Base-by-base conservation (phyloP, 805 yeast genomes). In the Cyberlindnera subsufficiens region DNA sequence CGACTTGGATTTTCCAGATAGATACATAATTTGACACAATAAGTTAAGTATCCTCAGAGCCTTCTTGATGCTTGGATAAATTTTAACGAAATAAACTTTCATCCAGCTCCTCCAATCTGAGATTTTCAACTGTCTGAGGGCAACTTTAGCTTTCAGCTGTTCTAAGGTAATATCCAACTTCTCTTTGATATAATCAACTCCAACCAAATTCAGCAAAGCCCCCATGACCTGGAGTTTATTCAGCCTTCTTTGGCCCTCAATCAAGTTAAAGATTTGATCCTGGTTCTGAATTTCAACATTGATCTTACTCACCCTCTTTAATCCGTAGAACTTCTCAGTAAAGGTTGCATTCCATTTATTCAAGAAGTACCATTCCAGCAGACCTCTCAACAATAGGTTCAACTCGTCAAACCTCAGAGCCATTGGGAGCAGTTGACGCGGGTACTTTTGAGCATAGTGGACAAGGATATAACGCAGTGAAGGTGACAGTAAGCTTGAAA, bases 281-380 rank as follows among this genome's bases (percentile, higher is more conserved):
- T 38, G 38, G 39, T 56, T 54, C 10, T 61, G 18, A 67, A 75
- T 32, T 56, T 68, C 44, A 58, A 55, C 56, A 33, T 58, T 56
- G 10, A 47, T 49, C 38, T 53, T 46, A 40, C 63, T 60, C 19
- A 69, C 57, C 30, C 95, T 69, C 56, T 88, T 88, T 49, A 91
- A 64, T 2, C 97, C 98, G 58, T 91, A 91, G 58, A 91, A 91
- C 57, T 86, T 85, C 60, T 91, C 97, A 0, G 95, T 87, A 55
- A 91, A 87, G 3, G 93, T 78, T 0, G 95, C 78, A 54, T 86
- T 90, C 87, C 93, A 86, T 38, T 70, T 69, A 40, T 67, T 74
- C 38, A 91, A 61, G 52, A 82, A 86, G 47, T 75, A 72, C 69
- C 79, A 79, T 60, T 93, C 97, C 2, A 91, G 65, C 3, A 74